Base-by-base conservation (phyloP, 176 grass and related monocot species). In the Ensete ventricosum region DNA sequence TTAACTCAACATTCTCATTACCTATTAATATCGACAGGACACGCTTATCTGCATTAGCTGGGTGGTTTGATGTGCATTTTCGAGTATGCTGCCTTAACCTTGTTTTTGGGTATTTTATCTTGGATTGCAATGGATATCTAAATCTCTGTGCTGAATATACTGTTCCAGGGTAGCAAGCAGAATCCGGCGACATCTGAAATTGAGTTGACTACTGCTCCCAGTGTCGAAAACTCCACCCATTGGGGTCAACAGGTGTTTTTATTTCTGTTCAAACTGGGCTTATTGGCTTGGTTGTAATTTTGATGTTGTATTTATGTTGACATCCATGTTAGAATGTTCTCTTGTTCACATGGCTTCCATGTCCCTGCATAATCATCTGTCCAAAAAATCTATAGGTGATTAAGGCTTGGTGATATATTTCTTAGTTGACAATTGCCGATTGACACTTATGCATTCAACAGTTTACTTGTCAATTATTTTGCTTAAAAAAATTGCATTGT, bases 51-150 rank as follows among this genome's bases (percentile, higher is more conserved):
- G 91, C 88, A 77, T 75, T 91, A 23, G 91, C 96, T 84, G 96
- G 96, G 69, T 99, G 96, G 96, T 99, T 99, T 60, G 96, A 99
- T 94, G 91, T 95, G 76, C 91, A 99, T 80, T 99, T 99, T 82
- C 85, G 80, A 73, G 95, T 94, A 91, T 78, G 84, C 79, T 54
- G 52, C 2, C 0, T 55, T 71, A 71, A 8, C 73, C 81, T 54
- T 49, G 13, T 81, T 79, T 85, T 23, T 49, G 3, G 34, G 34
- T 62, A 53, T 16, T 20, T 25, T 52, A 1, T 55, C 49, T 11
- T 72, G 13, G 21, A 50, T 12, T 77, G 8, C 17, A 13, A 65
- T 21, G 11, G 3, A 21, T 53, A 51, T 24, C 11, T 50, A 22
- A 83, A 14, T 71, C 29, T 72, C 64, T 77, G 17, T 78, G 48